phyloP scores from a whole-genome alignment of 495 filamentous ascomycete genomes.

The Penicillium robsamsonii region DNA sequence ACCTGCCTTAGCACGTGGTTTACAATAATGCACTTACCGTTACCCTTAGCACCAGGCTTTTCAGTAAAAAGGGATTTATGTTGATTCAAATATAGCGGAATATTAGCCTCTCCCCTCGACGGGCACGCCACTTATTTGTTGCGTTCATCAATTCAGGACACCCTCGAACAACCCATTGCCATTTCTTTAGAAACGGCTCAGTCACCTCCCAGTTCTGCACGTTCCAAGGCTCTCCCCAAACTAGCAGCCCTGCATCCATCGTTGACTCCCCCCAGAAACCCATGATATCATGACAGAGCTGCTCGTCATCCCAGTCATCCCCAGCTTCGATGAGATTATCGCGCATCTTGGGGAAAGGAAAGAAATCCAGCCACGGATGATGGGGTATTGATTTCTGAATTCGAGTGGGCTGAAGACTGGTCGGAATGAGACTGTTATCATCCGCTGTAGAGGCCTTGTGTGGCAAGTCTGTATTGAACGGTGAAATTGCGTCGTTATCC shows the following conservation, averaged over 20 bases:
- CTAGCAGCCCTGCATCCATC: slow-evolving; percentile 39
- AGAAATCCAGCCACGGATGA: slow-evolving; percentile 54
- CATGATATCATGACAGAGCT: slow-evolving; percentile 48
- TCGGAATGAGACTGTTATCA: slow-evolving; percentile 28
- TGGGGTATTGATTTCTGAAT: slow-evolving; percentile 44
- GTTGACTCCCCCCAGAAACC: slow-evolving; percentile 40
- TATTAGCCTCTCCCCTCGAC: slow-evolving; percentile 48
- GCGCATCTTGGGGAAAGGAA: slow-evolving; percentile 49
- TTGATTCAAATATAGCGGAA: slow-evolving; percentile 37
- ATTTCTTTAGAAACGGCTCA: slow-evolving; percentile 49
- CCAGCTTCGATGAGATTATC: slow-evolving; percentile 48
- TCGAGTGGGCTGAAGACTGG: slow-evolving; percentile 45
- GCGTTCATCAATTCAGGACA: slow-evolving; percentile 46
- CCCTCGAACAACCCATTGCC: slow-evolving; percentile 51
- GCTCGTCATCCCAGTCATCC: slow-evolving; percentile 42
- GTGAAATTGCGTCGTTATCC: slow-evolving; percentile 36
- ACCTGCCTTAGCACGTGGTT: too few species aligned
- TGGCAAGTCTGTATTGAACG: slow-evolving; percentile 20
- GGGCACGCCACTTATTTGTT: slow-evolving; percentile 50
- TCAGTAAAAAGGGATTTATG: too few species aligned
- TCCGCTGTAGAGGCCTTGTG: neutral
- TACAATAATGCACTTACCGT: too few species aligned
- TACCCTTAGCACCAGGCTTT: too few species aligned
- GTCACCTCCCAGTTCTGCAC: slow-evolving; percentile 50
- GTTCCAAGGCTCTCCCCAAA: slow-evolving; percentile 53